Evolutionary conservation across 371 early-diverging fungal genomes (phyloP).

Genomic region (Apophysomyces elegans): DNA sequence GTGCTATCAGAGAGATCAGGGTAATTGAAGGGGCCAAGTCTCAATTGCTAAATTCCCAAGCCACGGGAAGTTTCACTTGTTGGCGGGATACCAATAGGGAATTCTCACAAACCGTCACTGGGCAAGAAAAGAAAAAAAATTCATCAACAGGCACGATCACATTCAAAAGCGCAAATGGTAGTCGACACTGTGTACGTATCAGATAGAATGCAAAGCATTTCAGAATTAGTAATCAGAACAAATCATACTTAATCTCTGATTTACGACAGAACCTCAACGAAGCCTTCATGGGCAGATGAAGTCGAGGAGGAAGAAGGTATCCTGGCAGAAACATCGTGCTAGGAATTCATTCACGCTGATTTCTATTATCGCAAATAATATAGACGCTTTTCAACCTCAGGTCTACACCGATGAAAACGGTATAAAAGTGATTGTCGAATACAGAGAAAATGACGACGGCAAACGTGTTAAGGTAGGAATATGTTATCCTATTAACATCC

Average conservation of each 20-base stretch:
- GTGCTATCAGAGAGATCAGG: no score
- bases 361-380: background rate
- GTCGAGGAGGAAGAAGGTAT: constrained; percentile 69
- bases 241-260: background rate
- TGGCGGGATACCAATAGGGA: no score
- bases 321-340: constrained; percentile 2
- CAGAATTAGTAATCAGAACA: background rate
- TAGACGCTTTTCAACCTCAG: constrained; percentile 59
- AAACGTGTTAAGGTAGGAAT: constrained; percentile 79
- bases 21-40: no score
- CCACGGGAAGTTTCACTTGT: no score
- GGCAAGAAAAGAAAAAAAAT: constrained; percentile 9
- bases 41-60: no score
- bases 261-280: constrained; percentile 18
- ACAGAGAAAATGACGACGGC: constrained; percentile 84
- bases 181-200: constrained; percentile 35
- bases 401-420: constrained; percentile 80
- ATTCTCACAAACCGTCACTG: background rate
- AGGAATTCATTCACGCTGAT: background rate
- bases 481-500: background rate
- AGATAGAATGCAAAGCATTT: background rate
- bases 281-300: constrained; percentile 74
- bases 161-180: constrained; percentile 20
- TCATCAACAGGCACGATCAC: constrained; percentile 6
- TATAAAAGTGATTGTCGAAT: constrained; percentile 82